These are phyloP conservation scores for Porphyrellus cyaneotinctus DNA, from an alignment of 768 basidiomycete species.

Conservation along the genomic window DNA sequence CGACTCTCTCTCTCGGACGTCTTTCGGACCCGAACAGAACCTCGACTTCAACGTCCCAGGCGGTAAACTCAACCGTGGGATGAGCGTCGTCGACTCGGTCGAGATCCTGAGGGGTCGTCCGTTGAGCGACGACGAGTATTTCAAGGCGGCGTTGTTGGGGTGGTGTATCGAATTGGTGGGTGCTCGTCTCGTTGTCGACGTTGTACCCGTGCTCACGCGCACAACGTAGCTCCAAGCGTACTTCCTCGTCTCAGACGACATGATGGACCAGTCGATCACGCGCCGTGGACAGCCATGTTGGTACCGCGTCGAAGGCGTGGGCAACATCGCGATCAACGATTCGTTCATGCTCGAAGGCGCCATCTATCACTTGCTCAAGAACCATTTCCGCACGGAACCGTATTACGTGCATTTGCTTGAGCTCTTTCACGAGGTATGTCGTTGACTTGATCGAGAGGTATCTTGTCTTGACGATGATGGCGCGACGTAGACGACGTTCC, in stretches of 20 bases:
- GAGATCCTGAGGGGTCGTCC: conserved; percentile 75
- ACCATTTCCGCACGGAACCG: conserved; percentile 71
- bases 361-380: conserved; percentile 87
- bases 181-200: conserved; percentile 6
- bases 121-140: conserved; percentile 80
- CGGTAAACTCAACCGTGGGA: conserved; percentile 94
- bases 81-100: conserved; percentile 91
- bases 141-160: conserved; percentile 82
- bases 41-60: conserved; percentile 94
- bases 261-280: conserved; percentile 94
- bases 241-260: conserved; percentile 90
- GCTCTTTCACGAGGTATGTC: conserved; percentile 76
- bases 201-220: not conserved
- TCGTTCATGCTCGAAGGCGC: conserved; percentile 93
- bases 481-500: conserved; percentile 53
- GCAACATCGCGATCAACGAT: conserved; percentile 92
- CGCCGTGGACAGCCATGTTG: conserved; percentile 94
- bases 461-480: not conserved
- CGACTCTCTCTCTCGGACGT: too few species aligned
- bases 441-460: not conserved
- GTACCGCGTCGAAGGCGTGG: conserved; percentile 62
- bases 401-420: conserved; percentile 92
- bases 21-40: conserved; percentile 31
- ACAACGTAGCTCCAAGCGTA: conserved; percentile 82
- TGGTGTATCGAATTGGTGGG: conserved; percentile 95